A percentile compares a stretch with the other conserved stretches of the same genome.
phyloP scores from a whole-genome alignment of 176 grass and related monocot species.

The Metroxylon sagu region DNA sequence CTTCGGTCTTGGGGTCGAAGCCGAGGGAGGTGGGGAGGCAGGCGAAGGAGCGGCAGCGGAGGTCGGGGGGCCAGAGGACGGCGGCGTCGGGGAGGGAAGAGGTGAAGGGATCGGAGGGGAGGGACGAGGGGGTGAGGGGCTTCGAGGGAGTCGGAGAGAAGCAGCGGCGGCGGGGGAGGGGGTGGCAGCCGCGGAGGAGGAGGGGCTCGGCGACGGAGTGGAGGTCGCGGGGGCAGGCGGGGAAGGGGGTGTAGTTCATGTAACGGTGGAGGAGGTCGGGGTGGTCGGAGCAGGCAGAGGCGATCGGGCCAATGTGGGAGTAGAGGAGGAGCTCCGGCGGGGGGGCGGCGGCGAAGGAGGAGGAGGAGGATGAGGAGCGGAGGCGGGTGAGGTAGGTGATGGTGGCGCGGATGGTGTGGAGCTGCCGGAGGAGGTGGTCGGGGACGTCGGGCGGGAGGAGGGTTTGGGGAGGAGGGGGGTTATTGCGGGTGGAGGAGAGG shows the following conservation, averaged over 20 bases:
- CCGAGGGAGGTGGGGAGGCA: constrained; percentile 42
- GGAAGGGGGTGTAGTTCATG: constrained; percentile 63
- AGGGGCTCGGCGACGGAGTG: constrained; percentile 62
- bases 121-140: constrained; percentile 16
- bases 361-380: constrained; percentile 23
- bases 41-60: constrained; percentile 13
- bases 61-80: constrained; percentile 6
- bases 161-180: constrained; percentile 43
- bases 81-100: constrained; percentile 34
- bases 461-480: constrained; percentile 15
- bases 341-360: constrained; percentile 23
- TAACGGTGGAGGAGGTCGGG: constrained; percentile 62
- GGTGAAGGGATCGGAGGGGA: constrained; percentile 37
- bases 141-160: constrained; percentile 34
- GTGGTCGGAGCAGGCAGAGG: constrained; percentile 49
- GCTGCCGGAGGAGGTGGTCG: constrained; percentile 59
- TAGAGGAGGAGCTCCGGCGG: constrained; percentile 52
- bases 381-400: constrained; percentile 71
- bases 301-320: constrained; percentile 47
- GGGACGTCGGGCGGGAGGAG: neutral
- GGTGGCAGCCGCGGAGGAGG: constrained; percentile 73
- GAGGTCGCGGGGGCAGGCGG: constrained; percentile 47
- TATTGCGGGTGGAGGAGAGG: constrained; percentile 48
- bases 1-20: constrained; percentile 37
- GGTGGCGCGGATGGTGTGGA: constrained; percentile 67